Conservation (phyloP, 495 filamentous ascomycete genomes). For the Tuber indicum region DNA sequence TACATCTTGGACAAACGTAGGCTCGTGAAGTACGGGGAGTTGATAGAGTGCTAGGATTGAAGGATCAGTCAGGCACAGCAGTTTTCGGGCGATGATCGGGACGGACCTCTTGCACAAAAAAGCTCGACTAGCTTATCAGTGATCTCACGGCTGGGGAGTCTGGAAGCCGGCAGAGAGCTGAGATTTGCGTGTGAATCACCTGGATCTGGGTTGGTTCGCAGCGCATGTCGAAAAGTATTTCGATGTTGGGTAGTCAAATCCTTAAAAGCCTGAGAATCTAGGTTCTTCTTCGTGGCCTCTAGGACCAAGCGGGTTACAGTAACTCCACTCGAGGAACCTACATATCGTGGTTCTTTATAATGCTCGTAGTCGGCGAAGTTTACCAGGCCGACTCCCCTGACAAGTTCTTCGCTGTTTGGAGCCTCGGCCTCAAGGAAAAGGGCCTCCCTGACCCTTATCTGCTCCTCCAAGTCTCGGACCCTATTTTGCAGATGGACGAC, state of each 20-base stretch:
- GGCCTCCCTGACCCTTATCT: constrained; percentile 56
- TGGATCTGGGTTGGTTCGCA: constrained; percentile 35
- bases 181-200: constrained; percentile 22
- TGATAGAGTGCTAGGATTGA: constrained; percentile 65
- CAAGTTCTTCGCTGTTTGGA: constrained; percentile 68
- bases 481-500: constrained; percentile 80
- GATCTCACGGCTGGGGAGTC: constrained; percentile 59
- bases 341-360: constrained; percentile 65
- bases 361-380: constrained; percentile 60
- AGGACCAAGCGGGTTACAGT: constrained; percentile 89
- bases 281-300: constrained; percentile 68
- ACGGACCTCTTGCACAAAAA: constrained; percentile 72
- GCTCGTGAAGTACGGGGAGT: constrained; percentile 78
- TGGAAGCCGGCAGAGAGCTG: constrained; percentile 53
- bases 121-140: constrained; percentile 68
- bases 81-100: neutral
- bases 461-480: constrained; percentile 68
- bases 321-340: constrained; percentile 88
- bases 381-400: constrained; percentile 74
- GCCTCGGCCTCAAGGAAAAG: constrained; percentile 57
- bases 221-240: constrained; percentile 38
- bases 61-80: constrained; percentile 3
- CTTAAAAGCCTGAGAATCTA: constrained; percentile 59
- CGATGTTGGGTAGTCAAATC: constrained; percentile 53
- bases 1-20: constrained; percentile 64